A percentile compares a stretch with the other conserved stretches of the same genome.
These are phyloP conservation scores for Letharia columbiana DNA, from an alignment of 495 filamentous ascomycete species.

Conservation along the genomic window DNA sequence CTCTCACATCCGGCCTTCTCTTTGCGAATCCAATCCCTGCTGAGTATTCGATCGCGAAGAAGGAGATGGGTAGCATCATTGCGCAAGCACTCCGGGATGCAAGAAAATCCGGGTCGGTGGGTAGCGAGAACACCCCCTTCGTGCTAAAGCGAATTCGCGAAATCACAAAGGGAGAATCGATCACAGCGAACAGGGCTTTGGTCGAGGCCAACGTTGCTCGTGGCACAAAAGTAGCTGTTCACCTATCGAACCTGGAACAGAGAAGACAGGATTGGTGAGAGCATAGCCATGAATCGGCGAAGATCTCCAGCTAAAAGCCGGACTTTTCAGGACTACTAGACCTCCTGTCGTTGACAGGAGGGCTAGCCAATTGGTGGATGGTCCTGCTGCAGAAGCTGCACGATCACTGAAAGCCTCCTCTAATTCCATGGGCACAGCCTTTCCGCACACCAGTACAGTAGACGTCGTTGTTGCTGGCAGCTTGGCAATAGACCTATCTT, in stretches of 20 bases:
- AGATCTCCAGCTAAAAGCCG: conserved; percentile 5
- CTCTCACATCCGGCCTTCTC: conserved; percentile 62
- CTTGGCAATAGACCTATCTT: conserved; percentile 78
- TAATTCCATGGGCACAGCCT: neutral
- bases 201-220: conserved; percentile 71
- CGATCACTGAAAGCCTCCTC: neutral
- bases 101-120: conserved; percentile 54
- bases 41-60: conserved; percentile 57
- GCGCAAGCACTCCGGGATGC: conserved; percentile 65
- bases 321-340: neutral
- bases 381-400: neutral
- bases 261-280: conserved; percentile 37
- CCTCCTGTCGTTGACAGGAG: neutral
- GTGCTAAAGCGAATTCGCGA: conserved; percentile 74
- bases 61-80: conserved; percentile 67
- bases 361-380: neutral
- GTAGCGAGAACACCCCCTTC: conserved; percentile 82
- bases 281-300: neutral
- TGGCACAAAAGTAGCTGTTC: conserved; percentile 70
- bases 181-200: conserved; percentile 67
- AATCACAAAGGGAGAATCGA: conserved; percentile 61
- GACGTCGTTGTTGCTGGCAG: conserved; percentile 85
- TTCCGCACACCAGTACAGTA: conserved; percentile 23
- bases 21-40: conserved; percentile 84
- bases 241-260: conserved; percentile 56